Conservation (phyloP, 2,329 filamentous ascomycete genomes). For the Paramyrothecium sp. region DNA sequence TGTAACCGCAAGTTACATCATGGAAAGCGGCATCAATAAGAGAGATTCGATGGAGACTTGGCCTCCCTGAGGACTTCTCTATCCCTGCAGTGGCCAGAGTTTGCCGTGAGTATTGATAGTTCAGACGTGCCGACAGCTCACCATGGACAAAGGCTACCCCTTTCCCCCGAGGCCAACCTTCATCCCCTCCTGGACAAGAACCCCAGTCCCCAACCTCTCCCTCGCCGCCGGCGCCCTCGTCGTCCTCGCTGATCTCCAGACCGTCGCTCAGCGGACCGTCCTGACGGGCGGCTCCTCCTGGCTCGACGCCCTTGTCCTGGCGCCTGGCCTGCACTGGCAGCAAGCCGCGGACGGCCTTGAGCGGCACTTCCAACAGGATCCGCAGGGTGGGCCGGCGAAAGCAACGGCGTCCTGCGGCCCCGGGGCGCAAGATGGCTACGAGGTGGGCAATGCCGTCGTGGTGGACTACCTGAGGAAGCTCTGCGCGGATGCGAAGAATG, state of each 20-base stretch:
- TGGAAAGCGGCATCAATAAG: no score
- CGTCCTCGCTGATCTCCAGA: slow-evolving; percentile 57
- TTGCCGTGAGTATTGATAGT: no score
- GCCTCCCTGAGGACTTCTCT: no score
- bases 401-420: no score
- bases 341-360: slow-evolving; percentile 53
- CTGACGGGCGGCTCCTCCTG: slow-evolving; percentile 55
- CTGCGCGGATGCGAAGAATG: slow-evolving; percentile 15
- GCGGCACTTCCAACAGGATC: slow-evolving; percentile 26
- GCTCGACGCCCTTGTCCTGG: slow-evolving; percentile 56
- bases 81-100: no score
- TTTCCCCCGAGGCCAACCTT: slow-evolving; percentile 14
- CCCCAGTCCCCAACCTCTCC: slow-evolving; percentile 42
- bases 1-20: no score
- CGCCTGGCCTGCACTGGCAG: slow-evolving; percentile 60
- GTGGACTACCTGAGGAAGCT: slow-evolving; percentile 40
- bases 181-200: slow-evolving; percentile 41
- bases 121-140: no score
- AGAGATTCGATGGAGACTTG: no score
- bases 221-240: slow-evolving; percentile 54
- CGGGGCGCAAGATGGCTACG: slow-evolving; percentile 19
- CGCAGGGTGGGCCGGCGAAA: no score
- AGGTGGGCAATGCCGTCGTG: slow-evolving; percentile 50
- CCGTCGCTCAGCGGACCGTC: slow-evolving; percentile 53
- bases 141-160: neutral